These are phyloP conservation scores for Salix arbutifolia DNA, from an alignment of 345 rosid species.

Conservation along the genomic window DNA sequence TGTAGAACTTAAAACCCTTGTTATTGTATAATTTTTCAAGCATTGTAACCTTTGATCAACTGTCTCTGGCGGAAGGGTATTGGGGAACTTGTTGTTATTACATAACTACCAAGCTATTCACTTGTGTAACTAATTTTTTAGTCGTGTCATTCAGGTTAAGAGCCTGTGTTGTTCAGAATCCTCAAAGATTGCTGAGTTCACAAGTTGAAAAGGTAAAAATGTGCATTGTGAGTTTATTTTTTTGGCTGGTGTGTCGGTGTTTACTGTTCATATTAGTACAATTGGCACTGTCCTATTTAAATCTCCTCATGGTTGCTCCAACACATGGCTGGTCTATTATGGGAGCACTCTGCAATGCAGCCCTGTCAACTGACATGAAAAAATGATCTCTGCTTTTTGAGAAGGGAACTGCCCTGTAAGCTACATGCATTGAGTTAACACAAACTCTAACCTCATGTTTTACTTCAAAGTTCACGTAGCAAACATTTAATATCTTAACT, in stretches of 20 bases:
- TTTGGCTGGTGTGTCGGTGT: background rate
- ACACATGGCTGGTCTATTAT: background rate
- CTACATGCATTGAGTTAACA: background rate
- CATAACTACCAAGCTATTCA: background rate
- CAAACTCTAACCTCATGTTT: background rate
- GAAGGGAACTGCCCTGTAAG: no score
- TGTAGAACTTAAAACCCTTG: background rate
- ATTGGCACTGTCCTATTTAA: background rate
- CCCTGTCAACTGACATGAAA: background rate
- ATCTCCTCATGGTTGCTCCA: background rate
- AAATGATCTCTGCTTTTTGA: background rate
- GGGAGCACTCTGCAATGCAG: background rate
- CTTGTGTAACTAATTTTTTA: slow-evolving; percentile 14
- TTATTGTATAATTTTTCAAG: slow-evolving; percentile 1
- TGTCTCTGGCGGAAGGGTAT: background rate
- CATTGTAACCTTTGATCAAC: background rate
- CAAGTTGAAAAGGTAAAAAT: slow-evolving; percentile 62
- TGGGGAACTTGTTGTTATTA: background rate
- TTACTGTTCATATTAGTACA: background rate
- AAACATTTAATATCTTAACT: background rate
- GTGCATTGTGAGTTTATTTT: background rate
- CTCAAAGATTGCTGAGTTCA: slow-evolving; percentile 40
- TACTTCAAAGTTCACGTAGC: background rate
- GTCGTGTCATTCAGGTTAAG: slow-evolving; percentile 39
- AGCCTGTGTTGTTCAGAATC: slow-evolving; percentile 43